These are phyloP conservation scores for Fusarium solani-melongenae DNA, from an alignment of 2,329 filamentous ascomycete species.

Conservation along the genomic window DNA sequence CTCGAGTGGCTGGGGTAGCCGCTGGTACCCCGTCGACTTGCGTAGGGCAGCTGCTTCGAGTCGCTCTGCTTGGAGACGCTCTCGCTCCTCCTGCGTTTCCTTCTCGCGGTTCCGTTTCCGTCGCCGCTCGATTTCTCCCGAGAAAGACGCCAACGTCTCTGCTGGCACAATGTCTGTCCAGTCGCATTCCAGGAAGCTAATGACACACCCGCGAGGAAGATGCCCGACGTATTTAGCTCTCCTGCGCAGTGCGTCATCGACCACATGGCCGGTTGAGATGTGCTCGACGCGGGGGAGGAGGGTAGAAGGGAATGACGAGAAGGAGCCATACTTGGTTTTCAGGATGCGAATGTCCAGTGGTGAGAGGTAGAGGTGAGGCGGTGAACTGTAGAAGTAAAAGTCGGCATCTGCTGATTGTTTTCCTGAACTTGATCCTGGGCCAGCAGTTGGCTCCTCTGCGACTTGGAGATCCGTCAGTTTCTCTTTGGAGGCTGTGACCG, in stretches of 20 bases:
- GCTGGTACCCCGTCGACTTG: constrained; percentile 55
- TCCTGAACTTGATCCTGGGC: constrained; percentile 17
- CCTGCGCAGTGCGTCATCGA: constrained; percentile 86
- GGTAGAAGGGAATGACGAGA: constrained; percentile 84
- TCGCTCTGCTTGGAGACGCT: constrained; percentile 83
- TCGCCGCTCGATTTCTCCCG: constrained; percentile 79
- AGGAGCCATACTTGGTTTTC: constrained; percentile 87
- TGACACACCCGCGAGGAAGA: constrained; percentile 89
- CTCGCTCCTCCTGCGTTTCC: constrained; percentile 86
- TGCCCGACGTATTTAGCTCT: constrained; percentile 89
- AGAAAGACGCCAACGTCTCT: constrained; percentile 80
- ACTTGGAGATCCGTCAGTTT: constrained; percentile 65
- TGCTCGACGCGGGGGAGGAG: constrained; percentile 89
- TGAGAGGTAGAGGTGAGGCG: constrained; percentile 89
- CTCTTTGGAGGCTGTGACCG: constrained; percentile 80
- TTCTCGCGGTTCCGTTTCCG: constrained; percentile 85
- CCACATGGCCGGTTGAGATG: constrained; percentile 86
- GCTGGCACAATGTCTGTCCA: constrained; percentile 89
- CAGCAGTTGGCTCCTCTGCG: constrained; percentile 28
- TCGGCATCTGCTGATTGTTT: constrained; percentile 55
- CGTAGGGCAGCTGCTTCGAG: constrained; percentile 78
- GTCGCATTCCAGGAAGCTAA: constrained; percentile 92
- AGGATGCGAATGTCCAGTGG: constrained; percentile 92
- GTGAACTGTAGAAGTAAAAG: constrained; percentile 90
- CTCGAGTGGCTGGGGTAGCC: constrained; percentile 52